phyloP scores from a whole-genome alignment of 768 basidiomycete genomes.

The Grammothele lineata region DNA sequence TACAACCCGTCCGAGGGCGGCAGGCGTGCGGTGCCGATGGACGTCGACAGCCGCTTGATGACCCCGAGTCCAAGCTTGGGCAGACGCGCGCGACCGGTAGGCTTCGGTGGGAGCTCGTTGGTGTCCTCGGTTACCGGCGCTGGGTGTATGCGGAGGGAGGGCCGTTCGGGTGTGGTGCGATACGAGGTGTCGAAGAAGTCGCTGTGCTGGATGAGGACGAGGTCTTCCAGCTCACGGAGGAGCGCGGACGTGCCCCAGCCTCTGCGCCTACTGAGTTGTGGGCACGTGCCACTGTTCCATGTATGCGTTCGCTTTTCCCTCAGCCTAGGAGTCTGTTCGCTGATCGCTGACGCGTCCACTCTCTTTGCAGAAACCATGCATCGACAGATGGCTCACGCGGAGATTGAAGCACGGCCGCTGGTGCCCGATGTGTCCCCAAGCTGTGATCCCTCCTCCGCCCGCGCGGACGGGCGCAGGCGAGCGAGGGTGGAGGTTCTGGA shows the following conservation, averaged over 20 bases:
- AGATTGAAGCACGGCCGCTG: no score
- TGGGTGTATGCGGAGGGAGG: background rate
- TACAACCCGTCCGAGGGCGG: constrained; percentile 19
- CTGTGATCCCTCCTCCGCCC: no score
- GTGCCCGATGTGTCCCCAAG: no score
- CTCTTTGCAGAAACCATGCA: no score
- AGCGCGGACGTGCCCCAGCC: constrained; percentile 68
- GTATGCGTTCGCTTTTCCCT: no score
- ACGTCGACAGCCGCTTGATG: constrained; percentile 21
- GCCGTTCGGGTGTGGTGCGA: background rate
- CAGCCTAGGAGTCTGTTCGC: no score
- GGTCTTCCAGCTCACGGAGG: constrained; percentile 8
- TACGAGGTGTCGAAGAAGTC: constrained; percentile 10
- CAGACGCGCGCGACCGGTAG: constrained; percentile 19
- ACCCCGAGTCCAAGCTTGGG: constrained; percentile 16
- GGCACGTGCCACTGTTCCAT: no score
- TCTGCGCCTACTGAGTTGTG: constrained; percentile 68
- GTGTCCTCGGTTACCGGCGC: background rate
- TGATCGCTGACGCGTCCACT: no score
- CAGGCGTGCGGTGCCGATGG: constrained; percentile 18
- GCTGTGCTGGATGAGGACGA: constrained; percentile 16
- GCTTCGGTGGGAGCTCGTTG: constrained; percentile 8
- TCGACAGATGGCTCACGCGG: no score
- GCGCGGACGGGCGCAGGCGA: no score
- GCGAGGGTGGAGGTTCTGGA: no score